These are phyloP conservation scores for Neurospora crassa DNA, from an alignment of 2,329 filamentous ascomycete species.

Conservation along the genomic window DNA sequence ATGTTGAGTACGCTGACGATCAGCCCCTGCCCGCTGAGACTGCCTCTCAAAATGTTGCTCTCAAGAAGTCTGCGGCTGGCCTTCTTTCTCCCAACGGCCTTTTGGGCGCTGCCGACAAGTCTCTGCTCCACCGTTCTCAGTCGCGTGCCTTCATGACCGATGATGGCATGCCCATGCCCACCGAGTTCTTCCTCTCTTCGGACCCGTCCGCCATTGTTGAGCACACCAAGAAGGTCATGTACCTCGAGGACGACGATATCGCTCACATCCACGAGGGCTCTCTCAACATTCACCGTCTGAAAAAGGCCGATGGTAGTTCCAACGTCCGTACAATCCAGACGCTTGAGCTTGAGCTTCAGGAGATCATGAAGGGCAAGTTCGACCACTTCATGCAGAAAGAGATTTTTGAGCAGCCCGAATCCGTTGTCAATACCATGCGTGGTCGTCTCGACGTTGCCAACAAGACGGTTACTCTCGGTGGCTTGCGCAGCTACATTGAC, in stretches of 20 bases:
- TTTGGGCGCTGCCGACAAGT: conserved; percentile 91
- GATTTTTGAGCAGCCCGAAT: conserved; percentile 99
- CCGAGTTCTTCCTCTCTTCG: conserved; percentile 98
- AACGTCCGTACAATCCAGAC: conserved; percentile 98
- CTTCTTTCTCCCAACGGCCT: conserved; percentile 60
- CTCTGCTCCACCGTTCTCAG: conserved; percentile 93
- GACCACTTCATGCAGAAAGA: conserved; percentile 99
- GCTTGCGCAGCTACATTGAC: conserved; percentile 88
- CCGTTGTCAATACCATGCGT: conserved; percentile 99
- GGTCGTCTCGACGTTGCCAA: conserved; percentile 89
- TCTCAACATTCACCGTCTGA: conserved; percentile 95
- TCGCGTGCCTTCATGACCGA: conserved; percentile 98
- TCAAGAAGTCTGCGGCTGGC: conserved; percentile 80
- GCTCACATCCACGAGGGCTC: conserved; percentile 98
- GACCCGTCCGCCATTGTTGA: conserved; percentile 97
- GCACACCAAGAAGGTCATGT: conserved; percentile 99
- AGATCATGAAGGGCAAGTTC: conserved; percentile 99
- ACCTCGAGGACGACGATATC: conserved; percentile 99
- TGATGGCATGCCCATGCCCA: conserved; percentile 93
- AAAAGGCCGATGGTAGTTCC: conserved; percentile 92
- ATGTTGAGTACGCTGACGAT: conserved; percentile 93
- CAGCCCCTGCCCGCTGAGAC: conserved; percentile 82
- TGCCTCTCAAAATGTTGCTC: conserved; percentile 89
- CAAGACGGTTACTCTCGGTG: conserved; percentile 92
- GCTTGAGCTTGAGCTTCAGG: conserved; percentile 95